Base-by-base conservation (phyloP, 257 asterid genomes). In the Solanum tarijense region DNA sequence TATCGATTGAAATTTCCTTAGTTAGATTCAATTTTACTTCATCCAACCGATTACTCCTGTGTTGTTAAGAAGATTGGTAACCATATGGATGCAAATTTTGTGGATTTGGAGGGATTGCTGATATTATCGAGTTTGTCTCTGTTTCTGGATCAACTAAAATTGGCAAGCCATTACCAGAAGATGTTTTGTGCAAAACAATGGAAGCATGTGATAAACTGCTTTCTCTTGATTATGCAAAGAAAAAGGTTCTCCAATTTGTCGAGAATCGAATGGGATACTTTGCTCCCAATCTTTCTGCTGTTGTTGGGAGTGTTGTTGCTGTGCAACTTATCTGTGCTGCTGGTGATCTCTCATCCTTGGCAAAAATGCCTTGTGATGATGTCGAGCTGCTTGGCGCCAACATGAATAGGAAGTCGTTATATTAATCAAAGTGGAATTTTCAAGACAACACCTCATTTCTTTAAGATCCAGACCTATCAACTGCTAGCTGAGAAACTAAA, bases 261-360 rank as follows among this genome's bases (percentile, higher is more conserved):
- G 99, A 97, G 95, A 93, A 97, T 87, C 91, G 98, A 36, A 95
- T 97, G 98, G 98, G 98, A 18, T 95, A 93, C 85, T 93, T 97
- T 81, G 98, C 99, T 68, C 98, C 99, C 11, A 97, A 97, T 92
- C 96, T 97, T 72, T 95, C 98, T 13, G 98, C 98, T 87, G 93
- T 97, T 60, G 97, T 95, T 76, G 99, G 99, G 87, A 96, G 96
- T 91, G 98, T 98, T 20, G 99, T 95, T 83, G 98, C 98, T 34
- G 99, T 98, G 43, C 96, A 97, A 86, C 96, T 96, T 38, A 93
- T 97, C 97, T 98, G 98, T 87, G 93, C 97, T 82, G 98, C 98
- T 34, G 99, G 99, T 71, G 98, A 98, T 87, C 96, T 96, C 73
- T 88, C 94, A n/a, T 89, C 98, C 3, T 89, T 97, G 85, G 96